Percentiles rank a stretch among this genome's conserved stretches.
Evolutionary conservation across 2,329 filamentous ascomycete genomes (phyloP).

Genomic region (Tolypocladium sp.): DNA sequence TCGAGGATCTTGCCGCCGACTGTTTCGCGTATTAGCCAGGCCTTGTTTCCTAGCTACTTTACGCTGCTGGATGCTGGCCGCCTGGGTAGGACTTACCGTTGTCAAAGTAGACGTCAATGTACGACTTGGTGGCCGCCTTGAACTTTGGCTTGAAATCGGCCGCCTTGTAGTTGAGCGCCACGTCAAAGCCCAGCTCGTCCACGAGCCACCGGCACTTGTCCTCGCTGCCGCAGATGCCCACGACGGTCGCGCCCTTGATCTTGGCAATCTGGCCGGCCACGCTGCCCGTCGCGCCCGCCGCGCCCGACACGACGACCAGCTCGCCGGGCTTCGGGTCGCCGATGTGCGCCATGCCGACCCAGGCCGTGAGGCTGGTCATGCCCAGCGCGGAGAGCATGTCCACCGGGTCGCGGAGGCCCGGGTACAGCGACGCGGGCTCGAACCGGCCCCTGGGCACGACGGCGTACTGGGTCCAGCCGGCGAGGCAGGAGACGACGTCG

Average conservation of each 20-base stretch:
- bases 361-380: constrained; percentile 64
- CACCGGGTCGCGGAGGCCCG: constrained; percentile 33
- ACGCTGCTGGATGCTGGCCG: too few species aligned
- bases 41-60: too few species aligned
- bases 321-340: constrained; percentile 60
- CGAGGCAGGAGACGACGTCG: constrained; percentile 42
- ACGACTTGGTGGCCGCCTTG: constrained; percentile 44
- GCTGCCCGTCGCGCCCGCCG: constrained; percentile 69
- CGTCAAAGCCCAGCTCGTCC: constrained; percentile 57
- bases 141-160: constrained; percentile 51
- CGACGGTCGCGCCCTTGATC: constrained; percentile 52
- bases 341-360: constrained; percentile 63
- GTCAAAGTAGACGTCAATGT: constrained; percentile 65
- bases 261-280: constrained; percentile 73
- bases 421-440: constrained; percentile 29
- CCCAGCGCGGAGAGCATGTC: constrained; percentile 57
- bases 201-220: constrained; percentile 61
- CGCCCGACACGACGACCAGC: constrained; percentile 68
- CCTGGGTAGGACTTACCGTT: constrained; percentile 31
- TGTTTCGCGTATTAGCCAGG: not conserved
- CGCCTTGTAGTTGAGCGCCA: constrained; percentile 61
- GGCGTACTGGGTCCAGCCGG: constrained; percentile 60
- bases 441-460: constrained; percentile 45
- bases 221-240: constrained; percentile 57
- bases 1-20: constrained; percentile 65